Evolutionary conservation across 805 yeast species (phyloP), one percentile per base, ranked within the genome.

Genomic region (Candida ficus): DNA sequence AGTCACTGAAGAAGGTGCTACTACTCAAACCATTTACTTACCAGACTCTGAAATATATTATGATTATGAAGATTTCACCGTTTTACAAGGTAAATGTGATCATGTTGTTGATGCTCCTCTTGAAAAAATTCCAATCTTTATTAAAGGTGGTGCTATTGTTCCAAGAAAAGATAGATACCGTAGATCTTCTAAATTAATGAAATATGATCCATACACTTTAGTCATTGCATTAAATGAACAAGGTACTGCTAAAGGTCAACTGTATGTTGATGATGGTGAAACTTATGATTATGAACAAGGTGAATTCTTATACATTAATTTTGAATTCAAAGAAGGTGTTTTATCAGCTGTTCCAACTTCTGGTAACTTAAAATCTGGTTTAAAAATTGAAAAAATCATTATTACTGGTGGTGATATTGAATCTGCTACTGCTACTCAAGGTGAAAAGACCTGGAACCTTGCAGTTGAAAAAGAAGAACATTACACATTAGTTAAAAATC

Each of bases 201-300:
- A 57, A 20, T 63, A 71, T 47, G 98, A 90, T 57, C 96, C 97
- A 4, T 87, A 79, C 57, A 83, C 95, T 0, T 53, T 90, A 28
- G 69, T 81, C 2, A 63, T 90, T 32, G 86, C 85, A 0, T 68
- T 80, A 10, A 68, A 68, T 41, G 49, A 54, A 3, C 50, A 62
- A 2, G 80, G 79, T 1, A 47, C 52, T 7, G 88, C 90, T 0
- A 59, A 60, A 0, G 84, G 85, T 2, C 59, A 63, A 14, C 57
- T 90, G 25, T 90, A 89, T 58, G 61, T 83, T 28, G 98, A 90
- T 58, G 98, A 90, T 60, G 96, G 95, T 13, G 84, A 80, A 50
- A 70, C 90, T 0, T 85, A 73, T 49, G 73, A 67, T 33, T 78
- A 78, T 56, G 42, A 58, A 25, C 49, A 63, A 2, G 83, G 82